Percentiles rank a stretch among this genome's conserved stretches.
Conservation (phyloP, 2,329 filamentous ascomycete species). For the Pseudogymnoascus sp. region DNA sequence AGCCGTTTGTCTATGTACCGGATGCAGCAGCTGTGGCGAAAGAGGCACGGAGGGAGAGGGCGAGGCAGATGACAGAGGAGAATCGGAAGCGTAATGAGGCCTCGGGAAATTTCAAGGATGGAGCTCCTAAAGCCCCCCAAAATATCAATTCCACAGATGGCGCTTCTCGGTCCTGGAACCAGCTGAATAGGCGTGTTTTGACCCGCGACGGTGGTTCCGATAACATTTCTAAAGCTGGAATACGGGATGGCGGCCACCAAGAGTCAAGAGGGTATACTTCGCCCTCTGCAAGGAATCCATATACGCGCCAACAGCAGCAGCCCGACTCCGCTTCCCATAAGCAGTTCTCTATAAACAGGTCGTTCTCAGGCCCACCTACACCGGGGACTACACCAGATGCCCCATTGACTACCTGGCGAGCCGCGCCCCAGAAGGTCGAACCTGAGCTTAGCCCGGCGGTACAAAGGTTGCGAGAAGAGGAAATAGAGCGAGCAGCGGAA, state of each 20-base stretch:
- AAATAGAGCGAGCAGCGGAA: not conserved
- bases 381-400: not conserved
- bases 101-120: not conserved
- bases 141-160: not conserved
- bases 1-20: not conserved
- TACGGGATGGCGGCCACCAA: not conserved
- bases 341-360: not conserved
- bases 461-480: not conserved
- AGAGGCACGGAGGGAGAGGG: not conserved
- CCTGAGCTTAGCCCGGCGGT: not conserved
- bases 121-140: not conserved
- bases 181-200: not conserved
- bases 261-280: slow-evolving; percentile 1
- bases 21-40: not conserved
- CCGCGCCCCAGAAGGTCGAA: not conserved
- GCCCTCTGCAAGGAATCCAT: not conserved
- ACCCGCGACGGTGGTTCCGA: not conserved
- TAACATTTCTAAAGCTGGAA: not conserved
- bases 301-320: not conserved
- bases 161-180: not conserved
- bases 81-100: not conserved
- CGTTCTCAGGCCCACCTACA: not conserved
- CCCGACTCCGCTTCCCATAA: not conserved
- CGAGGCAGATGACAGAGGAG: not conserved
- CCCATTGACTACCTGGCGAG: not conserved